Conservation (phyloP, 1,139 yeast species). For the Casaregolazyma lundiana region DNA sequence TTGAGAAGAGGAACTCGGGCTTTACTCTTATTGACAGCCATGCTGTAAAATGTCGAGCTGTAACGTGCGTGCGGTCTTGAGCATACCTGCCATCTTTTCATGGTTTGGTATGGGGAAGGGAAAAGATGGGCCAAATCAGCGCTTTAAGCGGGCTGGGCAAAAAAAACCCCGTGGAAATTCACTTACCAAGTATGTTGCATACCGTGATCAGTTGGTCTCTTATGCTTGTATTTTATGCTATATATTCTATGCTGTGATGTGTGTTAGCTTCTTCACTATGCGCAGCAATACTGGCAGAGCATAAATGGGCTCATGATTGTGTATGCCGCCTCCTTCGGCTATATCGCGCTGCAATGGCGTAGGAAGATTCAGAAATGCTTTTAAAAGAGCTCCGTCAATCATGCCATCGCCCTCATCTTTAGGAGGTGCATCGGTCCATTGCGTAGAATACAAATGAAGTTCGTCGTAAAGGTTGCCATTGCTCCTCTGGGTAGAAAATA, state of each 20-base stretch:
- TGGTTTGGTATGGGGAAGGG: neutral
- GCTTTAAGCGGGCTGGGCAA: no score
- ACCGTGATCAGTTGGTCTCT: no score
- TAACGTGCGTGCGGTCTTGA: neutral
- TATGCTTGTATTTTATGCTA: no score
- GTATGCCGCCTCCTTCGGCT: neutral
- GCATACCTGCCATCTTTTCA: neutral
- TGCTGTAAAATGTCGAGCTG: constrained; percentile 4
- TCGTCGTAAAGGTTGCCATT: neutral
- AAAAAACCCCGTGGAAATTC: no score
- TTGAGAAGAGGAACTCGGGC: constrained; percentile 52
- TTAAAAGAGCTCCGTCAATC: neutral
- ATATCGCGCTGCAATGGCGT: neutral
- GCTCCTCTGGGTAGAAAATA: neutral
- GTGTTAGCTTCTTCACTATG: neutral
- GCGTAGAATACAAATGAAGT: neutral
- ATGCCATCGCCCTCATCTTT: neutral
- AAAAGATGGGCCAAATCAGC: no score
- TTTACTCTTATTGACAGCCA: constrained; percentile 12
- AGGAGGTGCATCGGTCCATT: neutral
- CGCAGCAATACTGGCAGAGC: neutral
- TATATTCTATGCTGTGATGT: neutral
- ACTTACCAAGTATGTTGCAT: no score
- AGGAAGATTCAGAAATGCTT: neutral
- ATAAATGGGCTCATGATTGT: neutral